Evolutionary conservation across 495 filamentous ascomycete species (phyloP), one percentile per base, ranked within the genome.

Genomic region (Penicillium subrubescens): DNA sequence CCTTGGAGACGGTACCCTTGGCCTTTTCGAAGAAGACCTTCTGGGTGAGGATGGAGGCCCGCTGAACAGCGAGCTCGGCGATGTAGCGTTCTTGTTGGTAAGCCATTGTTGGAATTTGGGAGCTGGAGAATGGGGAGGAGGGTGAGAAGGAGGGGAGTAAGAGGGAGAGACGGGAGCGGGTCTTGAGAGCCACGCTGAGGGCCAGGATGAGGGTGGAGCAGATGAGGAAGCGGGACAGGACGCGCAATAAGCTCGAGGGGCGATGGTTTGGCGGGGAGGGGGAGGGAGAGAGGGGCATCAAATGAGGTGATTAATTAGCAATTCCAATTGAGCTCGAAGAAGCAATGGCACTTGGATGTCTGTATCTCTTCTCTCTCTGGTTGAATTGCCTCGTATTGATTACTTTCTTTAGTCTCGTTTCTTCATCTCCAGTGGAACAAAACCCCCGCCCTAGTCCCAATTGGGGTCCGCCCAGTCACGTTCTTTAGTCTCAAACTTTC

Each of bases 1-100:
- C 89, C 82, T 98, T 99, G 69, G 89, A 91, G 37, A 96, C 83
- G 59, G 95, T 97, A 62, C 94, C 93, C 80, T 98, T 98, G 67
- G 92, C 88, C 73, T 90, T 92, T 61, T 92, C 89, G 79, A 91
- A 88, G 85, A 96, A 98, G 76, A 98, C 94, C 65, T 87, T 88
- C 82, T 97, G 93, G 59, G 95, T 98, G 62, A 98, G 88, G 65
- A 94, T 80, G 31, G 88, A 83, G 21, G 95, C 95, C 60, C 96
- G 88, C 78, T 96, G 93, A 53, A 98, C 93, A 61, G 96, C 93
- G 25, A 98, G 88, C 75, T 93, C 89, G 64, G 95, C 94, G 57
- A 96, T 85, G 68, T 89, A 83, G 65, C 94, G 89, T 81, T 98
- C 94, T 64, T 89, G 86, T 63, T 86, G 80, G 83, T 97, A 97